A percentile compares a stretch with the other conserved stretches of the same genome.
These are phyloP conservation scores for Protomyces inouyei DNA, from an alignment of 1,139 yeast species.

Conservation along the genomic window DNA sequence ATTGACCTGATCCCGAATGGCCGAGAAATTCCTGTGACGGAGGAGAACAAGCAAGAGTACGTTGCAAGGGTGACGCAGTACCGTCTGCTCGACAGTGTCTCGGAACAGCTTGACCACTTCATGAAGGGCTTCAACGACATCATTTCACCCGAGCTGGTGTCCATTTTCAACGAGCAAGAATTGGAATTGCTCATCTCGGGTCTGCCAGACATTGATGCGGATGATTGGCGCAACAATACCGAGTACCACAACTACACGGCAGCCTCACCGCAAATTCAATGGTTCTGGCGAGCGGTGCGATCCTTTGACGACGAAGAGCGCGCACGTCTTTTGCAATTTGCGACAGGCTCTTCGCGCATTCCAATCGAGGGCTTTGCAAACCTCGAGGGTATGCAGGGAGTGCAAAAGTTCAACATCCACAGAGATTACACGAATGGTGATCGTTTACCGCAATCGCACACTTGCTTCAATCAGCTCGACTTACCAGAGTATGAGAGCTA, in stretches of 20 bases:
- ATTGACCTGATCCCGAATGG: conserved; percentile 82
- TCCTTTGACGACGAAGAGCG: conserved; percentile 92
- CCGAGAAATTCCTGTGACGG: conserved; percentile 77
- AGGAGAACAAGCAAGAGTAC: conserved; percentile 84
- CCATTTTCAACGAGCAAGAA: conserved; percentile 94
- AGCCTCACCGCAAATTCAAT: conserved; percentile 80
- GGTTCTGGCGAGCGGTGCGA: conserved; percentile 98
- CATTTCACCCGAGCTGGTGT: conserved; percentile 77
- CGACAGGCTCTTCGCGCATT: conserved; percentile 95
- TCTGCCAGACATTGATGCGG: conserved; percentile 90
- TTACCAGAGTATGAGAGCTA: conserved; percentile 89
- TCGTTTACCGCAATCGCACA: conserved; percentile 73
- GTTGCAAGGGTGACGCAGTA: conserved; percentile 83
- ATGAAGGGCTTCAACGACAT: conserved; percentile 73
- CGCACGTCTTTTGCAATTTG: conserved; percentile 88
- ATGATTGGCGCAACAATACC: conserved; percentile 90
- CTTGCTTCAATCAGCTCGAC: conserved; percentile 56
- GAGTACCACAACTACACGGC: conserved; percentile 78
- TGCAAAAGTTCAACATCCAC: conserved; percentile 82
- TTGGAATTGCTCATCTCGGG: conserved; percentile 89
- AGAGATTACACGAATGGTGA: conserved; percentile 82
- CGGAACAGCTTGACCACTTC: conserved; percentile 83
- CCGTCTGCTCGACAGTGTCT: conserved; percentile 73
- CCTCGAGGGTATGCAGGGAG: conserved; percentile 81
- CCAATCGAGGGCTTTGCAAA: conserved; percentile 92